These are phyloP conservation scores for Evernia prunastri DNA, from an alignment of 495 filamentous ascomycete species.

Conservation along the genomic window DNA sequence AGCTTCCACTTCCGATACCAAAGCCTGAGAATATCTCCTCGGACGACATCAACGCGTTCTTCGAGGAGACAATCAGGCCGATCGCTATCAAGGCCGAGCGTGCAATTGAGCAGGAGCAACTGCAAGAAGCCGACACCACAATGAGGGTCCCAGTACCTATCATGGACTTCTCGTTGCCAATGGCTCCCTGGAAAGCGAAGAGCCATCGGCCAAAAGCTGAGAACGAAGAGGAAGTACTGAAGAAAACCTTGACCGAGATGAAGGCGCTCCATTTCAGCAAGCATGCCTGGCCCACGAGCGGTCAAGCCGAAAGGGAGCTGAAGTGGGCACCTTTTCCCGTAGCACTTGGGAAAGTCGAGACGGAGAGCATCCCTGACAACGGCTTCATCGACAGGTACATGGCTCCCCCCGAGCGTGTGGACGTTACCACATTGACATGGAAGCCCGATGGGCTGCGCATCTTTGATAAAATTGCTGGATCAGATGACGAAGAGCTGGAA, in stretches of 20 bases:
- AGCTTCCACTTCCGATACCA: slow-evolving; percentile 25
- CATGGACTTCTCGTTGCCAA: slow-evolving; percentile 54
- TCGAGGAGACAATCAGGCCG: slow-evolving; percentile 40
- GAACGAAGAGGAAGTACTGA: slow-evolving; percentile 75
- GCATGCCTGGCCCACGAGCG: slow-evolving; percentile 20
- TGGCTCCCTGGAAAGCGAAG: slow-evolving; percentile 46
- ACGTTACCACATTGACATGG: slow-evolving; percentile 36
- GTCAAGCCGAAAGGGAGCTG: slow-evolving; percentile 25
- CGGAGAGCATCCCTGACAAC: slow-evolving; percentile 34
- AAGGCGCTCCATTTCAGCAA: slow-evolving; percentile 76
- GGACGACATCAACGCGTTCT: slow-evolving; percentile 35
- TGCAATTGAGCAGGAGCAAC: slow-evolving; percentile 53
- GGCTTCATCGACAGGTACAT: slow-evolving; percentile 20
- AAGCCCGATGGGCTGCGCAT: slow-evolving; percentile 49
- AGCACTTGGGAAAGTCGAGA: slow-evolving; percentile 28
- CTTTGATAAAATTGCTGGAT: slow-evolving; percentile 40
- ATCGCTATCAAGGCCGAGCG: slow-evolving; percentile 37
- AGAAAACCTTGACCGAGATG: slow-evolving; percentile 64
- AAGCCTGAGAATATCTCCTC: slow-evolving; percentile 27
- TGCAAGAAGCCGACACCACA: slow-evolving; percentile 52
- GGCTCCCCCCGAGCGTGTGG: slow-evolving; percentile 28
- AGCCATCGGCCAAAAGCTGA: slow-evolving; percentile 57
- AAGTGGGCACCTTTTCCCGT: slow-evolving; percentile 36
- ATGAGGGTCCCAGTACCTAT: slow-evolving; percentile 50
- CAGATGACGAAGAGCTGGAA: slow-evolving; percentile 45